A percentile compares a stretch with the other conserved stretches of the same genome.
These are phyloP conservation scores for Saraca asoca DNA, from an alignment of 331 rosid species.

Conservation along the genomic window DNA sequence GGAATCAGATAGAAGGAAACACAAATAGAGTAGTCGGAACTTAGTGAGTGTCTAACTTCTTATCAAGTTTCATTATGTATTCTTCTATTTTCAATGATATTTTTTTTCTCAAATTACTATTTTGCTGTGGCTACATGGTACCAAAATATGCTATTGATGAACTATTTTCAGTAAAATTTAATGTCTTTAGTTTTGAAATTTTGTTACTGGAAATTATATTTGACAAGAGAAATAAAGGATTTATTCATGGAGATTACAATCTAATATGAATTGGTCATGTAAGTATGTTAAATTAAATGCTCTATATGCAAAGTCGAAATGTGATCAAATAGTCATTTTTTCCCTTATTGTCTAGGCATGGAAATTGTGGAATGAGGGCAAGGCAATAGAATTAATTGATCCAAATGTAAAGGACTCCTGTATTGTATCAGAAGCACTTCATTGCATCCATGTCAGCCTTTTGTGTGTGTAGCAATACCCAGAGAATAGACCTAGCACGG, in stretches of 20 bases:
- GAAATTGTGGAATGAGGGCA: slow-evolving; percentile 37
- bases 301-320: too few species aligned
- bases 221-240: too few species aligned
- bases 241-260: too few species aligned
- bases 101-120: neutral
- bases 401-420: slow-evolving; percentile 3
- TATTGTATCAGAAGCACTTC: slow-evolving; percentile 4
- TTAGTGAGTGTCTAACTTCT: neutral
- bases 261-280: slow-evolving; percentile 40
- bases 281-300: slow-evolving; percentile 14
- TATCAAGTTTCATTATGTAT: too few species aligned
- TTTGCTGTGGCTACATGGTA: slow-evolving; percentile 44
- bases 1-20: neutral
- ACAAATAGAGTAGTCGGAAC: neutral
- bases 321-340: neutral
- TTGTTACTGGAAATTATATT: too few species aligned
- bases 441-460: too few species aligned
- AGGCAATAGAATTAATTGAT: slow-evolving; percentile 34
- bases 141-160: slow-evolving; percentile 48
- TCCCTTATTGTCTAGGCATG: slow-evolving; percentile 32
- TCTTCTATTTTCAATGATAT: neutral
- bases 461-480: slow-evolving; percentile 46
- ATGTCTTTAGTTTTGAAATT: too few species aligned
- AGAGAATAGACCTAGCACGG: slow-evolving; percentile 43
- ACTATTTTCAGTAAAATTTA: slow-evolving; percentile 38